Evolutionary conservation across 805 yeast species (phyloP).

Genomic region (Yarrowia sp.): DNA sequence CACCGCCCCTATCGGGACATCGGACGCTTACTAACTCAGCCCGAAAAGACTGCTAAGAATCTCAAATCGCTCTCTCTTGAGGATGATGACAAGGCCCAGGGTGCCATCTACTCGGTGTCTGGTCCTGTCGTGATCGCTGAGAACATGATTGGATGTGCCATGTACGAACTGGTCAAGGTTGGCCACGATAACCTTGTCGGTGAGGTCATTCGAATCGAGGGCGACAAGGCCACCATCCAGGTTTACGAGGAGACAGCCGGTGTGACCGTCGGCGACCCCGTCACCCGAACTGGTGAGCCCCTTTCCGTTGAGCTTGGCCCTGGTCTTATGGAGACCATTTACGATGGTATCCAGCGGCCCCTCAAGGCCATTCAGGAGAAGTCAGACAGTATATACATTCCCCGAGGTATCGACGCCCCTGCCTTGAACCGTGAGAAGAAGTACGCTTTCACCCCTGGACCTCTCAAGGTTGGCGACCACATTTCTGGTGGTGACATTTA

Average conservation of each 20-base stretch:
- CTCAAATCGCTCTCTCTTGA: constrained; percentile 79
- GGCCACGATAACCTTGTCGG: constrained; percentile 98
- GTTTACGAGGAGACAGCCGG: constrained; percentile 99
- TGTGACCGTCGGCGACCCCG: constrained; percentile 99
- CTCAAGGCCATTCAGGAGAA: constrained; percentile 86
- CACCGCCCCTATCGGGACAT: no score
- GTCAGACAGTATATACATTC: constrained; percentile 93
- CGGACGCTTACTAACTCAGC: constrained; percentile 16
- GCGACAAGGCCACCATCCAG: constrained; percentile 97
- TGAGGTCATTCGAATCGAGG: constrained; percentile 96
- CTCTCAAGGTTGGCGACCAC: constrained; percentile 90
- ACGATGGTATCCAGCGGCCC: constrained; percentile 99
- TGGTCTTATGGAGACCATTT: constrained; percentile 98
- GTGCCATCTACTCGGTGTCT: constrained; percentile 84
- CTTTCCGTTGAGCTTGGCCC: constrained; percentile 98
- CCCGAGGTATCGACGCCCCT: constrained; percentile 98
- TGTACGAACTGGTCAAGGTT: constrained; percentile 98
- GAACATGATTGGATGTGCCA: constrained; percentile 99
- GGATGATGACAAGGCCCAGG: constrained; percentile 75
- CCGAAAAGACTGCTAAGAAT: constrained; percentile 96
- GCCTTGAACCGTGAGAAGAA: constrained; percentile 82
- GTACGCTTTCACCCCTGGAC: constrained; percentile 86
- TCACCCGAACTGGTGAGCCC: constrained; percentile 98
- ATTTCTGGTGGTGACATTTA: constrained; percentile 98
- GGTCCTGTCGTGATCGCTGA: constrained; percentile 99